Conservation (phyloP, 1,284 basidiomycete species). For the Trichosporon inkin region DNA sequence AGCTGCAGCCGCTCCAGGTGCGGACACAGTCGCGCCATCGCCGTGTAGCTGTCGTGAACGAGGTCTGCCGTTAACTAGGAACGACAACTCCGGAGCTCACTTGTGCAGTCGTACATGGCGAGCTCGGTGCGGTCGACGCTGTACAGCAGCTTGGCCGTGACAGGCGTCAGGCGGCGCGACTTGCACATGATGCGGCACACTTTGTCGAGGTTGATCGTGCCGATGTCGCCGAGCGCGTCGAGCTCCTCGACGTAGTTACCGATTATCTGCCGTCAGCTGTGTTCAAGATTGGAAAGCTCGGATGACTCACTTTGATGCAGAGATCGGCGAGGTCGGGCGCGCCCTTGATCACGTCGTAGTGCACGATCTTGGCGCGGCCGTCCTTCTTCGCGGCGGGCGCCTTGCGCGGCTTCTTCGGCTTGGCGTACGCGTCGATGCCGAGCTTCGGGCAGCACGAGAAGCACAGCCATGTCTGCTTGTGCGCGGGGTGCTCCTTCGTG, state of each 20-base stretch:
- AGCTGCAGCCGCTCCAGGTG: conserved; percentile 71
- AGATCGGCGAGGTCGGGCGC: conserved; percentile 67
- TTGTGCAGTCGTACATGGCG: conserved; percentile 83
- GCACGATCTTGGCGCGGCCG: conserved; percentile 53
- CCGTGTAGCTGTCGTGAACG: conserved; percentile 61
- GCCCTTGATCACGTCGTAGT: conserved; percentile 63
- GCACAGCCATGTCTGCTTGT: conserved; percentile 68
- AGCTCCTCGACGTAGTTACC: conserved; percentile 83
- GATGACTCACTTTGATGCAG: conserved; percentile 65
- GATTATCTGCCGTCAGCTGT: conserved; percentile 60
- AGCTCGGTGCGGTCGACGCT: conserved; percentile 64
- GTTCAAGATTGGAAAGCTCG: not conserved
- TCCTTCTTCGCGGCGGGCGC: conserved; percentile 53
- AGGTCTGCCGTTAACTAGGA: conserved; percentile 56
- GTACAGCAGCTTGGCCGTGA: conserved; percentile 81
- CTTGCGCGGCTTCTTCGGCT: conserved; percentile 63
- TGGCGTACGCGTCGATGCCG: conserved; percentile 68
- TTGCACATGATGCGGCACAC: conserved; percentile 81
- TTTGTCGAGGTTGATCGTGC: conserved; percentile 70
- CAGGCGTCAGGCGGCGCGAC: conserved; percentile 73
- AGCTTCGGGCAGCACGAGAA: conserved; percentile 70
- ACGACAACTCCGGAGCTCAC: conserved; percentile 54
- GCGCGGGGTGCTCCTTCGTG: conserved; percentile 62
- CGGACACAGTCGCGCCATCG: conserved; percentile 72
- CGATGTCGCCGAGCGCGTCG: conserved; percentile 83